Conservation (phyloP, 139 green algal species). For the Pleodorina starrii region DNA sequence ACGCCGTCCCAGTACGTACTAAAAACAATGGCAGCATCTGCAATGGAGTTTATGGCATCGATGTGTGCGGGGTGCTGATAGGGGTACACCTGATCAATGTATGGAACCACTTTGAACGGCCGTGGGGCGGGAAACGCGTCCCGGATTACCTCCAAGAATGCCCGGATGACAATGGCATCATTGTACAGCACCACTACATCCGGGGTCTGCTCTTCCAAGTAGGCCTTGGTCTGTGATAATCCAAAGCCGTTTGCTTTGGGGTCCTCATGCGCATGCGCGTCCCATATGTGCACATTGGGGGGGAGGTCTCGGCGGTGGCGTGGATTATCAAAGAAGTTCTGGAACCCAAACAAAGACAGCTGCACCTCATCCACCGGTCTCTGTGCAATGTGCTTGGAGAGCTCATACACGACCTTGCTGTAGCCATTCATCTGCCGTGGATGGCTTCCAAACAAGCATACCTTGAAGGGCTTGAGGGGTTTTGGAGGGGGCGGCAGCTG, state of each 20-base stretch:
- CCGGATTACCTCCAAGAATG: background rate
- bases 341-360: conserved; percentile 45
- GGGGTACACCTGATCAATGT: conserved; percentile 50
- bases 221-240: background rate
- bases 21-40: conserved; percentile 31
- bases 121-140: too few species aligned
- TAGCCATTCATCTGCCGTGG: conserved; percentile 43
- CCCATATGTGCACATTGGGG: conserved; percentile 22
- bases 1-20: conserved; percentile 14
- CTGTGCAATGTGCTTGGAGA: background rate
- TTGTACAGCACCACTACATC: conserved; percentile 52
- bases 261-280: conserved; percentile 17
- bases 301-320: background rate
- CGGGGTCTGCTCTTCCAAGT: background rate
- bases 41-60: background rate
- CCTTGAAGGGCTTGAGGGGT: background rate
- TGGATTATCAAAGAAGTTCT: conserved; percentile 11
- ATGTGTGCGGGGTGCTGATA: background rate
- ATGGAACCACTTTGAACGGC: conserved; percentile 38
- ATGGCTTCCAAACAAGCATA: conserved; percentile 36
- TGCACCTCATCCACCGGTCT: background rate
- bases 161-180: conserved; percentile 32
- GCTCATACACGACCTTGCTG: conserved; percentile 42
- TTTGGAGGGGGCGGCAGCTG: too few species aligned
- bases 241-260: conserved; percentile 16